phyloP scores from a whole-genome alignment of 2,329 filamentous ascomycete species.

The Dactylellina sp. region DNA sequence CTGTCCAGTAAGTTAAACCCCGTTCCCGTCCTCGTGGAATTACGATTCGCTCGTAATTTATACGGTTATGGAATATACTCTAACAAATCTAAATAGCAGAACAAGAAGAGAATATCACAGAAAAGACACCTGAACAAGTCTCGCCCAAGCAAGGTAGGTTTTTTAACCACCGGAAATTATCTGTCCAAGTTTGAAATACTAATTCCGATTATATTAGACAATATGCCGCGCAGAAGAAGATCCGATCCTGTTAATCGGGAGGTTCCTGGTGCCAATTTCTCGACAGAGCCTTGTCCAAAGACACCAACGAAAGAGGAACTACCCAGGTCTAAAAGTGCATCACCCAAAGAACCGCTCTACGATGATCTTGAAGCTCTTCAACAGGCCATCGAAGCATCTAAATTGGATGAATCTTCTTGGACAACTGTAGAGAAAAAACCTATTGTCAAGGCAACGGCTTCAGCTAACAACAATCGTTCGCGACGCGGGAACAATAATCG shows the following conservation, averaged over 20 bases:
- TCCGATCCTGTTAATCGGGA: not conserved
- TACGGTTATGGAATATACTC: no score
- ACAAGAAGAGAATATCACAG: not conserved
- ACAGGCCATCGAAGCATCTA: constrained; percentile 22
- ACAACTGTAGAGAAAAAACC: constrained; percentile 15
- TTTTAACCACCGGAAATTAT: not conserved
- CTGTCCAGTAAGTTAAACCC: not conserved
- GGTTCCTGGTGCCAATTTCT: constrained; percentile 2
- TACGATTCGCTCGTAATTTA: no score
- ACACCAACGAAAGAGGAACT: not conserved
- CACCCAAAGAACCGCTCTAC: constrained; percentile 20
- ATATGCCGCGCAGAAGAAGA: constrained; percentile 19
- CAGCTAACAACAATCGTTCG: not conserved
- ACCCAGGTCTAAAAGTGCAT: not conserved
- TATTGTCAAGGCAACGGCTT: not conserved
- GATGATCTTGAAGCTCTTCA: constrained; percentile 30
- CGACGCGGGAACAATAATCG: constrained; percentile 5
- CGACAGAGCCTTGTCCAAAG: not conserved
- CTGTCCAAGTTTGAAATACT: not conserved
- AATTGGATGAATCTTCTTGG: constrained; percentile 20
- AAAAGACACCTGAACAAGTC: not conserved
- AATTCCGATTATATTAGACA: not conserved
- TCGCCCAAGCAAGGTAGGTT: constrained; percentile 2
- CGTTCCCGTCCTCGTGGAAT: no score
- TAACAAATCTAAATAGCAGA: no score